Base-by-base conservation (phyloP, 768 basidiomycete genomes). In the Pleurotus djamor region DNA sequence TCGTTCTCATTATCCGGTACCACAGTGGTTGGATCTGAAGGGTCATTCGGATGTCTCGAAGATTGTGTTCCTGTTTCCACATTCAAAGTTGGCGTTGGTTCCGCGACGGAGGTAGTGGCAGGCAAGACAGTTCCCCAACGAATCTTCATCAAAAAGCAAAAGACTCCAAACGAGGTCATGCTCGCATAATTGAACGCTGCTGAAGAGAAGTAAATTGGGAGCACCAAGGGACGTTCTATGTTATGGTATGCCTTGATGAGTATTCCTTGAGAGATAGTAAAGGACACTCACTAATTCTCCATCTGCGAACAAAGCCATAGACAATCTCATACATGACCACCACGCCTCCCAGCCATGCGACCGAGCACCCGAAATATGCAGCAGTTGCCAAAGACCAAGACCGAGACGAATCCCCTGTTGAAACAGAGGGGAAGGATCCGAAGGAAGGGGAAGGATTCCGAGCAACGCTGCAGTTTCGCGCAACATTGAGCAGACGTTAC, bases 341-440 rank as follows among this genome's bases (percentile, higher is more conserved):
- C 17, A 95, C 84, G 28, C 83, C 79, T 58, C 89, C 68, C 33
- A 92, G 79, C 83, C 91, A 94, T 49, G 83, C 80, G 49, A 83
- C 70, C 88, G 91, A 94, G 69, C 88, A 92, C 6, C 88, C 86
- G 45, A 91, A 79, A 74, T 96, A 96, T 12, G 92, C 92, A 10
- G 91, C 86, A 13, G 87, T 83, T 16, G 82, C 94, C 7, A 96
- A 79, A 2, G 87, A 83, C 94, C 94, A 56, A 17, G 54, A 56
- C 16, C 54, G 54, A 0, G 54, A 56, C 13, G 54, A 96, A 70
- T 88, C 87, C 69, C 80, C 83, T 60, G 86, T 85, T 59, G 88
- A 87, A 61, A 86, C 85, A 61, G 89, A 81, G 14, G 17, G 28
- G 87, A 81, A n/a, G 85, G 85, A 66, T 41, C n/a, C 38, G 83